Base-by-base conservation (phyloP, 2,329 filamentous ascomycete genomes). In the Sporothrix humicola region DNA sequence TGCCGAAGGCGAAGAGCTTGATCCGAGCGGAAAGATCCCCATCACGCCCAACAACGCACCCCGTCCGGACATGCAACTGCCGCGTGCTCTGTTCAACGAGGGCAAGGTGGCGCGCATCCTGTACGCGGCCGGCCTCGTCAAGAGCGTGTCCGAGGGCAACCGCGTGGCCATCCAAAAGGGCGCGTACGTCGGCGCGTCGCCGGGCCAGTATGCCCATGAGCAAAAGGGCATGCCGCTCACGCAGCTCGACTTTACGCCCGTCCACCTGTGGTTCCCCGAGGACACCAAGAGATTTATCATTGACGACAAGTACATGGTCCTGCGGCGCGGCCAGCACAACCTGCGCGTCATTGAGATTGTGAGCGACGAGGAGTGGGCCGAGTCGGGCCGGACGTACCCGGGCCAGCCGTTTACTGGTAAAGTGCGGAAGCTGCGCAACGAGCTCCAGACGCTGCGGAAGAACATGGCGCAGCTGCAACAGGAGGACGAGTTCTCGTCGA, bases 311-410 rank as follows among this genome's bases (percentile, higher is more conserved):
- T 77, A 91, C 65, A 82, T 91, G 75, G 85, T 91, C 77, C 82
- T 91, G 71, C 87, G 90, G 76, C 88, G 86, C 78, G 89, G 89
- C 76, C 91, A 90, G 82, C 86, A 90, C 81, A 89, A 90, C 75
- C 80, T 91, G 63, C 87, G 88, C 63, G 85, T 91, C 76, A 83
- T 91, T 70, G 84, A 90, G 80, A 83, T 91, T 75, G 82, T 91
- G 44, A 82, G 81, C 75, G 87, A 91, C 78, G 82, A 87, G 65
- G 85, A 85, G 74, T 90, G 87, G 84, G 77, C 80, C 58, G 78
- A 76, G 4, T 85, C 83, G 73, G 88, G 88, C 42, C 73, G 82
- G 75, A 81, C 81, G 20, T 90, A 90, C 79, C 84, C 86, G 0
- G 88, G 88, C 61, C 82, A 89, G 81, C 83, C 85, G 0, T 82